A percentile compares a stretch with the other conserved stretches of the same genome.
These are phyloP conservation scores for Carex myosuroides DNA, from an alignment of 176 grass and related monocot genomes.

Conservation along the genomic window DNA sequence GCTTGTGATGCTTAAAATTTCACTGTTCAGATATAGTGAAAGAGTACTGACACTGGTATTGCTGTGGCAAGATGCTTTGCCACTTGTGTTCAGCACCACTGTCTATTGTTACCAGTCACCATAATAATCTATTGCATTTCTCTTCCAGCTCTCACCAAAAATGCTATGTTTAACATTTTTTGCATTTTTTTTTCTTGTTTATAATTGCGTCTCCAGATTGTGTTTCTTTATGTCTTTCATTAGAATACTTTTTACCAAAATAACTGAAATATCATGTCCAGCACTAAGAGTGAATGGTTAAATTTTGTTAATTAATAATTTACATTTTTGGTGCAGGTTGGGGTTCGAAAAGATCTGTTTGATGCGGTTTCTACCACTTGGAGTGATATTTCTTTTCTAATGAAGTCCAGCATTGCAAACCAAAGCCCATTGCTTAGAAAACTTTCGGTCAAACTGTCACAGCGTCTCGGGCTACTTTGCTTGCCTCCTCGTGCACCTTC, in stretches of 20 bases:
- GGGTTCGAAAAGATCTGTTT: constrained; percentile 47
- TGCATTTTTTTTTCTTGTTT: neutral
- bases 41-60: neutral
- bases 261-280: neutral
- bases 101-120: neutral
- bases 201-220: neutral
- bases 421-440: constrained; percentile 87
- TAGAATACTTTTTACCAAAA: neutral
- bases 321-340: constrained; percentile 48
- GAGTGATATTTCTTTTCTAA: constrained; percentile 67
- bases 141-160: neutral
- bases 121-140: neutral
- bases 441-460: constrained; percentile 78
- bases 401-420: constrained; percentile 63
- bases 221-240: neutral
- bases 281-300: neutral
- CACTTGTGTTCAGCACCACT: neutral
- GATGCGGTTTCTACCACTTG: constrained; percentile 53
- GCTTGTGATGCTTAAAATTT: neutral
- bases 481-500: constrained; percentile 60
- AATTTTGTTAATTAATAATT: neutral
- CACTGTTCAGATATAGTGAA: neutral
- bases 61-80: neutral
- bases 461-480: constrained; percentile 64
- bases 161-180: neutral